A percentile compares a stretch with the other conserved stretches of the same genome.
Conservation (phyloP, 495 filamentous ascomycete genomes). For the Hypoxylon rickii region DNA sequence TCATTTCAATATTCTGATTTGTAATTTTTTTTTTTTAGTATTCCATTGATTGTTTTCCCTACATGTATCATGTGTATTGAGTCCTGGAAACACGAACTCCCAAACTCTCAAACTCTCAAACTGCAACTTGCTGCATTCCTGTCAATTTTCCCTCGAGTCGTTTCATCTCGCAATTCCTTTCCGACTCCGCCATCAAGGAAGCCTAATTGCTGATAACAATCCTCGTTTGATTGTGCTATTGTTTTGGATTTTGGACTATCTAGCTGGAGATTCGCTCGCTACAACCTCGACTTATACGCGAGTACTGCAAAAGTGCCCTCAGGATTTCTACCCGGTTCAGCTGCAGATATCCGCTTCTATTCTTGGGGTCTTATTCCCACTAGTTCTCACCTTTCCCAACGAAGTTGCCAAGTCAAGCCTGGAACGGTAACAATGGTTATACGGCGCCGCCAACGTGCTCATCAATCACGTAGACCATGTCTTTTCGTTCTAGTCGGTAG, state of each 20-base stretch:
- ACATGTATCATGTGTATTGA: no score
- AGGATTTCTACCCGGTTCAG: slow-evolving; percentile 23
- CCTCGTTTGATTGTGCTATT: slow-evolving; percentile 15
- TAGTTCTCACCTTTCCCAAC: slow-evolving; percentile 5
- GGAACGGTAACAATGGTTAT: slow-evolving; percentile 28
- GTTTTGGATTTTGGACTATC: slow-evolving; percentile 1
- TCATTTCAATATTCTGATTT: no score
- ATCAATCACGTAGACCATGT: slow-evolving; percentile 5
- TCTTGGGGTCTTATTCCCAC: slow-evolving; percentile 23
- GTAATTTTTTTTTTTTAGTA: no score
- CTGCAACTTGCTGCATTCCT: no score
- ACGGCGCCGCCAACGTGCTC: slow-evolving; percentile 8
- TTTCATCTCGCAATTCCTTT: slow-evolving; percentile 28
- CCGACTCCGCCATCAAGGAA: slow-evolving; percentile 15
- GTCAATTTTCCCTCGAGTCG: no score
- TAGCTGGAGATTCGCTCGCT: slow-evolving; percentile 2
- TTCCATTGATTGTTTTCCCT: no score
- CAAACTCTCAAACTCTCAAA: no score
- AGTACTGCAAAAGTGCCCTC: slow-evolving; percentile 16
- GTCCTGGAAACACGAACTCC: no score
- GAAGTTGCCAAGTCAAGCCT: slow-evolving; percentile 21
- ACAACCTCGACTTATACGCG: slow-evolving; percentile 12
- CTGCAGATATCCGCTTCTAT: slow-evolving; percentile 28
- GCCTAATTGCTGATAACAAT: no score
- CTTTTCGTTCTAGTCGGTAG: no score